A percentile compares a stretch with the other conserved stretches of the same genome.
These are phyloP conservation scores for Leucoagaricus sp. DNA, from an alignment of 1,284 basidiomycete species.

Conservation along the genomic window DNA sequence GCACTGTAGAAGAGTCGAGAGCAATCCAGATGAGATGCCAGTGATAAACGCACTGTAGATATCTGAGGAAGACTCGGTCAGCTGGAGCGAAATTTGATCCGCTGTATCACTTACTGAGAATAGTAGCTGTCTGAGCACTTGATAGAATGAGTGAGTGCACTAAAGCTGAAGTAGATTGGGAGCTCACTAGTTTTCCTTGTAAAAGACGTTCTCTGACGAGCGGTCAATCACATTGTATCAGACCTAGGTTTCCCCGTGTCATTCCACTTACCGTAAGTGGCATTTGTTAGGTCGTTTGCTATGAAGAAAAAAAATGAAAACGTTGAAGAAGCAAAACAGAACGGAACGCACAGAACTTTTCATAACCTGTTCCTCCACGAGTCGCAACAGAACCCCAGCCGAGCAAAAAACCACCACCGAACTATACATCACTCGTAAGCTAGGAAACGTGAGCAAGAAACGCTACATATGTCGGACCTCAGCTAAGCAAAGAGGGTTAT, in stretches of 20 bases:
- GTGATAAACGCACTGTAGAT: conserved; percentile 41
- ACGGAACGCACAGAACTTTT: conserved; percentile 42
- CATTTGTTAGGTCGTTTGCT: conserved; percentile 44
- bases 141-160: neutral
- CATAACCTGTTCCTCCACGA: conserved; percentile 49
- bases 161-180: neutral
- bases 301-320: neutral
- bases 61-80: conserved; percentile 26
- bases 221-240: too few relatives aligned
- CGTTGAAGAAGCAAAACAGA: neutral
- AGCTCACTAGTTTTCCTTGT: conserved; percentile 51
- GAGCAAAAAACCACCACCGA: conserved; percentile 49
- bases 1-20: conserved; percentile 33
- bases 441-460: neutral
- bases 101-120: conserved; percentile 35
- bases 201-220: conserved; percentile 46
- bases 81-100: neutral
- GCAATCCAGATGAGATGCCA: neutral
- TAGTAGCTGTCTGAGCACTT: conserved; percentile 50
- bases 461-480: conserved; percentile 39
- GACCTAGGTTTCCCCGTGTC: too few relatives aligned
- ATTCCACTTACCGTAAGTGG: conserved; percentile 41
- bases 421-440: conserved; percentile 29
- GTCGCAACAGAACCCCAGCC: conserved; percentile 39
- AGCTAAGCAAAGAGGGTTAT: conserved; percentile 49